Conservation (phyloP, 129 eudicot species). For the Flaveria brownii region DNA sequence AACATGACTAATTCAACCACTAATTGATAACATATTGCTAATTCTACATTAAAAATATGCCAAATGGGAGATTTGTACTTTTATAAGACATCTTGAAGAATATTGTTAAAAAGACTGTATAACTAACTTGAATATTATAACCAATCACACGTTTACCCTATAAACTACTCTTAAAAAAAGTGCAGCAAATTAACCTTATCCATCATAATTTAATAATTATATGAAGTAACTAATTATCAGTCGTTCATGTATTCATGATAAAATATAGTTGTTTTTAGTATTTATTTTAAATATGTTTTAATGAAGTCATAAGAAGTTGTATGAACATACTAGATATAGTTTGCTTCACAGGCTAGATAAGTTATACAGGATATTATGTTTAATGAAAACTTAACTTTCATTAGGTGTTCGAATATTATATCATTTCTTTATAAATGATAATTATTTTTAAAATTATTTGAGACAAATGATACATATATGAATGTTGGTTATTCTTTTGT, state of each 20-base stretch:
- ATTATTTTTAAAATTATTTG: too few relatives aligned
- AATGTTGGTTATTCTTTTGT: too few relatives aligned
- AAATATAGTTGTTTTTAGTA: neutral
- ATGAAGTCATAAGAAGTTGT: neutral
- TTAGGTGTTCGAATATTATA: too few relatives aligned
- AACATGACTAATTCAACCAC: neutral
- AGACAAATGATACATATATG: too few relatives aligned
- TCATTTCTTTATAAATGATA: too few relatives aligned
- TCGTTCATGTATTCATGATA: neutral
- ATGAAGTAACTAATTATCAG: neutral
- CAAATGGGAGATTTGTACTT: neutral
- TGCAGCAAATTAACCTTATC: too few relatives aligned
- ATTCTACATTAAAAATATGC: neutral
- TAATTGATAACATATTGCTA: neutral
- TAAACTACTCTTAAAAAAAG: too few relatives aligned
- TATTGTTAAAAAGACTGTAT: too few relatives aligned
- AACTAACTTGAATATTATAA: neutral
- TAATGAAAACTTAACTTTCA: too few relatives aligned
- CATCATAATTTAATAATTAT: neutral
- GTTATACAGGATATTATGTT: neutral
- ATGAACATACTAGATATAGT: neutral
- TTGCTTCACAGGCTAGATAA: neutral
- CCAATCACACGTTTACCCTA: neutral
- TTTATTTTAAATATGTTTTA: neutral
- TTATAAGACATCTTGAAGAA: neutral